Base-by-base conservation (phyloP, 768 basidiomycete species). In the Lentinus tigrinus region DNA sequence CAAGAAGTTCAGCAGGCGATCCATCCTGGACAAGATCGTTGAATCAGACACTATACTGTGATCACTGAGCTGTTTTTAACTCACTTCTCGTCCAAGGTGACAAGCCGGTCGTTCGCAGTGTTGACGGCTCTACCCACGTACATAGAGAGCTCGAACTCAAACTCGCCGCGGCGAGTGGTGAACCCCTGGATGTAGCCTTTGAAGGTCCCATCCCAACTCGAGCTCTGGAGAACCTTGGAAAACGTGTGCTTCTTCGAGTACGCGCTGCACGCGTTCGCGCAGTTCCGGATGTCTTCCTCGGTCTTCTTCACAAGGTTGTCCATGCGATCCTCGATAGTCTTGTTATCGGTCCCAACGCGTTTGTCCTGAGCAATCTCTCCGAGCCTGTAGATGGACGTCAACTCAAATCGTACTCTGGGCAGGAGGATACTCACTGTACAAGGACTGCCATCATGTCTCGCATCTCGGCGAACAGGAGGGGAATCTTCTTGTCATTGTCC, bases 401-500 rank as follows among this genome's bases (percentile, higher is more conserved):
- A 14, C 5, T 13, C 14, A 24, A 7, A 8, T 31, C 24, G 3
- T 26, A 14, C 0, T 17, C 2, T 16, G 4, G 34, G 34, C n/a
- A 21, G 10, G 5, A 6, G 19, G 1, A 9, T 7, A 65, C 79
- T 9, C 52, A 79, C 80, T 80, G 74, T 16, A 81, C 70, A 19
- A 83, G 73, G 2, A 72, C 72, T 14, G 65, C 54, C 75, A 84
- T 79, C 72, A 80, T 74, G 40, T 81, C 74, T 56, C 73, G 74
- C 81, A 84, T 84, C 58, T 80, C 76, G 9, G 77, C 65, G 37
- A 78, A 78, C 6, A 85, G 69, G 3, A 73, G 69, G 2, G 76
- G 57, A 7, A 83, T 73, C 58, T 80, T 81, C 54, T 74, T 76
- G 54, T 84, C 78, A 52, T 85, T 84, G 26, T 81, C 80, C 23